phyloP scores from a whole-genome alignment of 768 basidiomycete genomes.

The Omphalotus guepiniiformis region DNA sequence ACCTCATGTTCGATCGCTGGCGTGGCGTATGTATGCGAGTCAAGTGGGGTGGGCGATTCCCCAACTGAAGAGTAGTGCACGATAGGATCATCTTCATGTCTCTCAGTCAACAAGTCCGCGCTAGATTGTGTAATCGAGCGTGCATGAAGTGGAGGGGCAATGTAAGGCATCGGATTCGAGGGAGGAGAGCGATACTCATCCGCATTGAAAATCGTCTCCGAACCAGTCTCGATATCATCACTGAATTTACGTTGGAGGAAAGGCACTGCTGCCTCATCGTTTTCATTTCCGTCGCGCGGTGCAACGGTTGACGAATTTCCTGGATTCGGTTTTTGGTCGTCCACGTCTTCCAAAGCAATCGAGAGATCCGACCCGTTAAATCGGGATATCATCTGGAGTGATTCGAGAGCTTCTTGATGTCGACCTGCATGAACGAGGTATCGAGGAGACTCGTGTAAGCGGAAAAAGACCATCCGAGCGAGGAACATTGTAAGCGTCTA shows the following conservation, averaged over 20 bases:
- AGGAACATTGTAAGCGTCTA: slow-evolving; percentile 88
- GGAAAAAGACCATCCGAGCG: slow-evolving; percentile 85
- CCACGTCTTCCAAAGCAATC: slow-evolving; percentile 70
- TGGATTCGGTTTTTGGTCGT: slow-evolving; percentile 28
- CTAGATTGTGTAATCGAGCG: too few species aligned
- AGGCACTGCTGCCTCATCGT: slow-evolving; percentile 24
- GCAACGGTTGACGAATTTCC: slow-evolving; percentile 11
- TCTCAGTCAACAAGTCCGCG: not conserved
- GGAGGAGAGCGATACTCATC: not conserved
- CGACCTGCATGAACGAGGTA: slow-evolving; percentile 89
- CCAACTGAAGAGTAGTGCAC: slow-evolving; percentile 1
- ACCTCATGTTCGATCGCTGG: slow-evolving; percentile 14
- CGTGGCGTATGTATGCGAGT: slow-evolving; percentile 25
- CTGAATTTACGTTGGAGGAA: not conserved
- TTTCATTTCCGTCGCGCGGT: not conserved
- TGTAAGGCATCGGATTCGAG: not conserved
- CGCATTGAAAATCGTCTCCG: not conserved
- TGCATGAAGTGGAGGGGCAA: not conserved
- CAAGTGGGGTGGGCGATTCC: slow-evolving; percentile 10
- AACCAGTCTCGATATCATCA: not conserved
- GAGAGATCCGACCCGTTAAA: slow-evolving; percentile 77
- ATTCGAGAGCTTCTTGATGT: slow-evolving; percentile 77
- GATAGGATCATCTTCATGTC: not conserved
- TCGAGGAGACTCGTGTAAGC: slow-evolving; percentile 90
- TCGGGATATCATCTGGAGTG: slow-evolving; percentile 76